Base-by-base conservation (phyloP, 306 rosid genomes). In the Boehmeria nivea region DNA sequence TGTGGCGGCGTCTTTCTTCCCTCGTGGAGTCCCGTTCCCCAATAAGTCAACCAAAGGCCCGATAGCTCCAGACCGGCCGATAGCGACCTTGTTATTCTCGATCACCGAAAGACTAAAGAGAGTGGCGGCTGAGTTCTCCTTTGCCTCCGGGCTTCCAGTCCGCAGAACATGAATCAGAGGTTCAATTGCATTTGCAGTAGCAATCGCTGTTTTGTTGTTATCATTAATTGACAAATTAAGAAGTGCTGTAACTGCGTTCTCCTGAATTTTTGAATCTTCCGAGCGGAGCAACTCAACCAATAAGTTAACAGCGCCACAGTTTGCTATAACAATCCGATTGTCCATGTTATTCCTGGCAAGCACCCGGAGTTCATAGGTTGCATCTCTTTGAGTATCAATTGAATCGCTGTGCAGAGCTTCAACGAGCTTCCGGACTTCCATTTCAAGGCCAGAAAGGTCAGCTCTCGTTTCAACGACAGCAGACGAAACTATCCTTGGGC, bases 121-220 rank as follows among this genome's bases (percentile, higher is more conserved):
- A 57, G 99, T 93, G 69, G 99, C 99, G 45, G 99, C 96, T 28
- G 99, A 79, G 77, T 93, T 93, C 79, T 93, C 99, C 76, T 78
- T 83, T 53, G 96, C 99, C 76, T 87, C 96, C 1, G 99, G 78
- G 64, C 89, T 93, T 67, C 99, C 99, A 18, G 75, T 71, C 75
- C 73, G 66, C 49, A 93, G 99, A 66, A 93, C 99, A 44, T 77
- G 80, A 70, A 93, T 93, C 25, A 93, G 64, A 55, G 96, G 95
- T 3, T 83, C 96, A 60, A 93, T 93, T 52, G 96, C 96, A 36
- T 89, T 68, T 34, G 89, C 89, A 72, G 55, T 71, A 50, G 95
- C 89, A 69, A 93, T 93, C 36, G 81, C 81, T 67, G 69, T 55
- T 79, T 87, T 93, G 76, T 85, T 81, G 78, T 87, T 88, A 47